Base-by-base conservation (phyloP, 257 asterid genomes). In the Capsicum chinense region DNA sequence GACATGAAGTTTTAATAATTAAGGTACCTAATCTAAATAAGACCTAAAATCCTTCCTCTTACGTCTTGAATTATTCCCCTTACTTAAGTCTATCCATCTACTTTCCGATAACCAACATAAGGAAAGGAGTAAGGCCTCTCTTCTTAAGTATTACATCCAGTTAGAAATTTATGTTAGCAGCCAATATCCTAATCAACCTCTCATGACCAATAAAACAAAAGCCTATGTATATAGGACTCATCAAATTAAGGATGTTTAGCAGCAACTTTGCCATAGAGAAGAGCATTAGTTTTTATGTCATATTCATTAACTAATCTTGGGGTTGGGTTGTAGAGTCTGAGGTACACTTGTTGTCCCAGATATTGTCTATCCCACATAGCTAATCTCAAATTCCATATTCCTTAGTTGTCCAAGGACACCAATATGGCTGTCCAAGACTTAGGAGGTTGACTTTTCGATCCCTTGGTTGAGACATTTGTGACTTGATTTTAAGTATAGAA, bases 341-440 rank as follows among this genome's bases (percentile, higher is more conserved):
- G 90, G 82, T 97, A 97, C 19, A 93, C 88, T 5, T 97, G 98
- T 74, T 97, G 98, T 79, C 99, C 99, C 1, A 97, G 92, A 87
- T 97, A 95, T 42, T 93, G 97, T 70, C 95, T 92, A 66, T 90
- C 98, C 98, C 99, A 95, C 85, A 90, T 91, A 5, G 98, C 97
- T 4, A 98, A 93, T 88, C 98, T 93, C 92, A 97, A 56, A 76
- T 97, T 95, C 98, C 99, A 97, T 97, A 97, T 97, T 0, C 99
- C 98, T 84, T 97, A 97, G 91, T 97, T 95, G 90, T 97, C 99
- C 90, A 97, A 87, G 0, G 99, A 93, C 48, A 93, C 97, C 8
- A 93, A 54, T 67, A 97, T 93, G 0, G 95, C 85, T 7, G 98
- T 92, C 99, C 99, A 97, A 9, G 98, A 93, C 5, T 85, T 89